These are phyloP conservation scores for Tolypocladium amazonense DNA, from an alignment of 2,329 filamentous ascomycete species.

Conservation along the genomic window DNA sequence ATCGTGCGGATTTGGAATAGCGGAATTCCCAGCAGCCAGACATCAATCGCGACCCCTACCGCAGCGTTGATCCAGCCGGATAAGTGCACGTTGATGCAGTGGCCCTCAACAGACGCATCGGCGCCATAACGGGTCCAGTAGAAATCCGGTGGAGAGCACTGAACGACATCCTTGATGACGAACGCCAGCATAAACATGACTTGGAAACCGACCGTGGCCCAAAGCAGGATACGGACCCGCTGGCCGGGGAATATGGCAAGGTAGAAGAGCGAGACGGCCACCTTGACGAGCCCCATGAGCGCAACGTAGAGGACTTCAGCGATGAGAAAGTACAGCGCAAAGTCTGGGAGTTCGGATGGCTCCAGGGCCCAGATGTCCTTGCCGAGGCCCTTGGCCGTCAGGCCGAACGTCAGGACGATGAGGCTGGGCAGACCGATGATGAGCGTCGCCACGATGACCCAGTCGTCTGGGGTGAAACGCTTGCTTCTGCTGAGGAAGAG, in stretches of 20 bases:
- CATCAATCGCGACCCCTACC: not conserved
- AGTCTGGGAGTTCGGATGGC: not conserved
- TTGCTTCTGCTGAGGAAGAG: not conserved
- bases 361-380: not conserved
- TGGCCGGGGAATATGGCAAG: constrained; percentile 1
- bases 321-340: not conserved
- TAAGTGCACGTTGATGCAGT: not conserved
- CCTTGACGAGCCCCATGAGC: not conserved
- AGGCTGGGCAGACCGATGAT: not conserved
- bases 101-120: not conserved
- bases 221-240: not conserved
- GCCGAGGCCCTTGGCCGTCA: not conserved
- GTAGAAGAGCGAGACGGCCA: constrained; percentile 3
- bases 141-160: not conserved
- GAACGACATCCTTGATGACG: not conserved
- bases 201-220: not conserved
- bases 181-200: not conserved
- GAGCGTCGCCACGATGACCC: not conserved
- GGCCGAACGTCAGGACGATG: not conserved
- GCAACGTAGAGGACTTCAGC: not conserved
- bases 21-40: constrained; percentile 1
- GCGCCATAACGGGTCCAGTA: not conserved
- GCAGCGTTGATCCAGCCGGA: not conserved
- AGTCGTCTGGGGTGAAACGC: not conserved
- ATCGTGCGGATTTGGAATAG: constrained; percentile 1